phyloP scores from a whole-genome alignment of 768 basidiomycete genomes.

The Tulasnella calospora region DNA sequence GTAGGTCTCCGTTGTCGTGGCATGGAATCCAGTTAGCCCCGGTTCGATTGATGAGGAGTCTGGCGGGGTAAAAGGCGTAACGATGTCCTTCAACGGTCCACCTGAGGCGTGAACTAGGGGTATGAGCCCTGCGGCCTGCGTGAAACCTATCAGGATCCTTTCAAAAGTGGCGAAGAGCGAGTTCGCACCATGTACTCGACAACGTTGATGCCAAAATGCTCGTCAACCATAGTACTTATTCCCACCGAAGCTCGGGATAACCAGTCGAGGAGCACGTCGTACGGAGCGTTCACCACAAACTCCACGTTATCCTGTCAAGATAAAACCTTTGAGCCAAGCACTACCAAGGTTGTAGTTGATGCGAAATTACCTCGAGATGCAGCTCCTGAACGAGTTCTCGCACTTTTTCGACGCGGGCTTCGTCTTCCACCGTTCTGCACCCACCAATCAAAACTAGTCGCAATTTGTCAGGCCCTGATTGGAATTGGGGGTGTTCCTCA shows the following conservation, averaged over 20 bases:
- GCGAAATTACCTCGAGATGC: conserved; percentile 52
- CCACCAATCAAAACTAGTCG: conserved; percentile 79
- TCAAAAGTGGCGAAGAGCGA: conserved; percentile 23
- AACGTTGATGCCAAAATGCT: conserved; percentile 97
- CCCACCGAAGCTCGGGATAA: conserved; percentile 76
- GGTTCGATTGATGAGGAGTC: neutral
- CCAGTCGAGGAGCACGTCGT: conserved; percentile 61
- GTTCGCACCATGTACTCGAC: conserved; percentile 90
- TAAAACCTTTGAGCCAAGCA: neutral
- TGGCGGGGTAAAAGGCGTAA: conserved; percentile 55
- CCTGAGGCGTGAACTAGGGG: conserved; percentile 91
- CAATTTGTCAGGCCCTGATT: conserved; percentile 37
- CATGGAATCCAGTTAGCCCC: conserved; percentile 65
- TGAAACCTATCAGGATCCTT: neutral
- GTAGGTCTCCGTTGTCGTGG: conserved; percentile 58
- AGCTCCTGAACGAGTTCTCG: conserved; percentile 56
- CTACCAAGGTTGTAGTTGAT: neutral
- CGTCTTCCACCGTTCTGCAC: conserved; percentile 72
- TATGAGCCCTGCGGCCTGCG: conserved; percentile 86
- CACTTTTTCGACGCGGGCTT: conserved; percentile 59
- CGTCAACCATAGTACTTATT: conserved; percentile 94
- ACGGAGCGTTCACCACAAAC: conserved; percentile 81
- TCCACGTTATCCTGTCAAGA: conserved; percentile 57
- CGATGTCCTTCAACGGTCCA: conserved; percentile 86
- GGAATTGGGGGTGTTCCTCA: conserved; percentile 54